Evolutionary conservation across 140 eudicot genomes (phyloP), one percentile per base, ranked within the genome.

Genomic region (Cichorium intybus): DNA sequence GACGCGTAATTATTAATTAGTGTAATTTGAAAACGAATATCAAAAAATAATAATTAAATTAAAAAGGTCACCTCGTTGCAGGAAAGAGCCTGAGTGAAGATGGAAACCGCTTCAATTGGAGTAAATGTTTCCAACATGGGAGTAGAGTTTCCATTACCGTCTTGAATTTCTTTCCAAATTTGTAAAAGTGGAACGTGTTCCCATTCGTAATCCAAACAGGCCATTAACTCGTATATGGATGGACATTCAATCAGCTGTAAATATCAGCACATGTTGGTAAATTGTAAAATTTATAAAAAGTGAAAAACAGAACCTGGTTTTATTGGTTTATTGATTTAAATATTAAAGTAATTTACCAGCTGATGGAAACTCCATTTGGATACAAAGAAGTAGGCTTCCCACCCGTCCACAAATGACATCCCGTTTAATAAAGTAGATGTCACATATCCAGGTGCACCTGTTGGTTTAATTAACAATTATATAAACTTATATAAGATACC

Each of bases 311-410:
- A 5, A 49, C 10, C 11, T 15, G 47, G 1, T 15, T 4, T 33
- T 50, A 50, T 48, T 10, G 48, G 4, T 18, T 20, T 15, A 16
- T 27, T 21, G 20, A 24, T 45, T 35, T 27, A 23, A 17, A 14
- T 21, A 24, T 43, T 34, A 21, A 29, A 16, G 10, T 39, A 11
- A 55, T 78, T 57, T 86, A 94, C 99, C 99, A 94, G 76, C 77
- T 94, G 99, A 62, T 94, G 99, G 95, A 94, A 89, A 75, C 93
- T 90, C 99, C 99, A 94, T 70, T 94, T 94, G 37, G 97, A 84
- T 69, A 94, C 82, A 53, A 94, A 94, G 66, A 94, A 94, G 33
- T 89, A 84, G 70, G 83, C 85, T 43, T 86, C 81, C 99, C 97
- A 94, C 61, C 99, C 99, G 0, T 81, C 78, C 35, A 94, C 97